phyloP scores from a whole-genome alignment of 352 stramenopile species.

The Aphanomyces invadans region DNA sequence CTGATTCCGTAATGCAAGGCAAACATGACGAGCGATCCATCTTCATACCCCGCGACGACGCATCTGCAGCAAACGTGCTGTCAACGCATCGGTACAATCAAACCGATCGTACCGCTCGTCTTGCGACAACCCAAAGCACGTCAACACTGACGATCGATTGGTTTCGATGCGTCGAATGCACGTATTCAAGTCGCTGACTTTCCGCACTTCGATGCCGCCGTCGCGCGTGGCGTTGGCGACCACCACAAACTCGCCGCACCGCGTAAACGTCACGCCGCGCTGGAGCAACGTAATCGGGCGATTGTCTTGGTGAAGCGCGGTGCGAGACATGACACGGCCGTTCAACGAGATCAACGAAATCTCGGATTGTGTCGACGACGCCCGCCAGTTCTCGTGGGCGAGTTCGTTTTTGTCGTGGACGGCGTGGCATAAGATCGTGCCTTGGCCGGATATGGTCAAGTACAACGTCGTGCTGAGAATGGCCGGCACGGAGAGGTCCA shows the following conservation, averaged over 20 bases:
- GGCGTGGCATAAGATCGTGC: constrained; percentile 62
- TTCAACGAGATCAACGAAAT: constrained; percentile 80
- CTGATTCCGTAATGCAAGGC: constrained; percentile 74
- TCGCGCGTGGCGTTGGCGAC: constrained; percentile 50
- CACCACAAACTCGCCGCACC: constrained; percentile 72
- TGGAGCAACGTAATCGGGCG: constrained; percentile 53
- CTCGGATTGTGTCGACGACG: constrained; percentile 49
- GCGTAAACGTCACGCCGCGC: constrained; percentile 62
- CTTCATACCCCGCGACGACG: constrained; percentile 71
- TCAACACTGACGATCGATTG: constrained; percentile 55
- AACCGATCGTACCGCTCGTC: constrained; percentile 42
- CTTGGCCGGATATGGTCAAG: constrained; percentile 64
- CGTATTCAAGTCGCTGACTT: constrained; percentile 44
- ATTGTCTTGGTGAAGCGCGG: constrained; percentile 41
- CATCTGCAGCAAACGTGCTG: constrained; percentile 28
- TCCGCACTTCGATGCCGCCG: constrained; percentile 67
- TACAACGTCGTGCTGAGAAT: constrained; percentile 39
- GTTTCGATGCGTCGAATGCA: constrained; percentile 73
- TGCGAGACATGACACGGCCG: constrained; percentile 57
- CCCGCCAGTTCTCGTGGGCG: constrained; percentile 19
- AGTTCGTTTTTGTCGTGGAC: constrained; percentile 47
- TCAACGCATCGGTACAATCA: neutral
- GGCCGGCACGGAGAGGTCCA: constrained; percentile 48
- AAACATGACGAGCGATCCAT: constrained; percentile 70
- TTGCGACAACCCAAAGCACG: constrained; percentile 62